phyloP scores from a whole-genome alignment of 2,329 filamentous ascomycete species.

The Nothophoma quercina region DNA sequence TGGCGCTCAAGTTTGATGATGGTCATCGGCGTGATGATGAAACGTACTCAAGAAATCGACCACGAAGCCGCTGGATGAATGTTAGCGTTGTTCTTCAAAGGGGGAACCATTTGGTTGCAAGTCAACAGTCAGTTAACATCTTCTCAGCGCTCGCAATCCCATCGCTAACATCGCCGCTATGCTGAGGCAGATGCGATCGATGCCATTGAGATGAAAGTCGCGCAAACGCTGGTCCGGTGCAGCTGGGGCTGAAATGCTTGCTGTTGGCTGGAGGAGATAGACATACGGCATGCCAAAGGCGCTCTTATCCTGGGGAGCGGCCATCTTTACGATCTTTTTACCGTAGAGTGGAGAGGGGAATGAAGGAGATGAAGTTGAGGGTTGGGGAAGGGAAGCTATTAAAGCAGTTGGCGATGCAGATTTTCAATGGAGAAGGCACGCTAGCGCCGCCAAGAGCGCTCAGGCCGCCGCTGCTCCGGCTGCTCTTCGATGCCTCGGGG shows the following conservation, averaged over 20 bases:
- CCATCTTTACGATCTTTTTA: slow-evolving; percentile 20
- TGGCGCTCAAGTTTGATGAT: slow-evolving; percentile 33
- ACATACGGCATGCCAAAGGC: slow-evolving; percentile 55
- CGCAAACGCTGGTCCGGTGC: slow-evolving; percentile 24
- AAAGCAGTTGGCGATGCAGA: slow-evolving; percentile 29
- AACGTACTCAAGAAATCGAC: slow-evolving; percentile 99
- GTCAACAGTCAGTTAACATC: slow-evolving; percentile 25
- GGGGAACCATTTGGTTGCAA: slow-evolving; percentile 13
- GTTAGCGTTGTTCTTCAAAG: slow-evolving; percentile 31
- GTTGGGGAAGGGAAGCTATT: slow-evolving; percentile 34
- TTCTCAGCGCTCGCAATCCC: slow-evolving; percentile 27
- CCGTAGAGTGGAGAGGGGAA: slow-evolving; percentile 31
- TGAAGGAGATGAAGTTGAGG: slow-evolving; percentile 27
- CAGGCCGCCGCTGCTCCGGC: slow-evolving; percentile 32
- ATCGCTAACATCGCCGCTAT: slow-evolving; percentile 30
- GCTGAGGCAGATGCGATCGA: slow-evolving; percentile 25
- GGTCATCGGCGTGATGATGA: slow-evolving; percentile 8
- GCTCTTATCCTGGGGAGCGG: slow-evolving; percentile 21
- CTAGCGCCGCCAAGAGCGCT: slow-evolving; percentile 31
- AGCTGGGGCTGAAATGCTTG: slow-evolving; percentile 29
- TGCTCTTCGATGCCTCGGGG: slow-evolving; percentile 34
- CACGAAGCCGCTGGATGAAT: slow-evolving; percentile 76
- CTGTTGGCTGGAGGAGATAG: slow-evolving; percentile 8
- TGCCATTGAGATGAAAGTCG: slow-evolving; percentile 41
- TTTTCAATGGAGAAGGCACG: slow-evolving; percentile 20